Base-by-base conservation (phyloP, 371 early-diverging fungal genomes). In the Apophysomyces trapeziformis region DNA sequence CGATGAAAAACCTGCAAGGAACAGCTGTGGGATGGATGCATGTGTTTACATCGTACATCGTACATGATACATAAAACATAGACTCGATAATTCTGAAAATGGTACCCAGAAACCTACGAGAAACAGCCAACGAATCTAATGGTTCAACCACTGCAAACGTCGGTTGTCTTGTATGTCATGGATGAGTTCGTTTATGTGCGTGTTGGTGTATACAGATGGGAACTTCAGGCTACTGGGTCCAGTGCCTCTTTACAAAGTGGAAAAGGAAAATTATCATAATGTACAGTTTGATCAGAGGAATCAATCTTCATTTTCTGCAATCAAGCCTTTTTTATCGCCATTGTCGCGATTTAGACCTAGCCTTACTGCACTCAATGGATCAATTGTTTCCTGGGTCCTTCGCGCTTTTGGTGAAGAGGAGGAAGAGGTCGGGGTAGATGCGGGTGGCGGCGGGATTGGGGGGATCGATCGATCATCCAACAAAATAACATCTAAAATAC, bases 301-400 rank as follows among this genome's bases (percentile, higher is more conserved):
- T 50, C 54, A 50, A 21, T 50, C 54, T 6, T 50, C 54, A 21
- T 2, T n/a, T 50, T 50, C 54, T 18, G 4, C 21, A 21, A 50
- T 50, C 54, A 50, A 50, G 54, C 54, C 61, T 21, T 61, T 44
- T 26, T 45, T 43, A 35, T 61, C 61, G 26, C 36, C 61, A 7
- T 46, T 46, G 26, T 47, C 45, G 32, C 46, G 61, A 61, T 44
- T 61, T 43, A 61, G 46, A 13, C 57, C 50, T 7, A 60, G 43
- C 32, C 60, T 58, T 12, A 60, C 14, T 39, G 60, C 50, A 26
- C 61, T 56, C 13, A 66, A 60, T 38, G 66, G 43, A 61, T 54
- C 66, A 26, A 60, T 13, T 11, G 60, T 18, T 26, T 66, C 60
- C 38, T 66, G 56, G 8, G 60, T 60, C 38, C 50, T 54, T 43